These are phyloP conservation scores for Hericium coralloides DNA, from an alignment of 768 basidiomycete genomes.

Conservation along the genomic window DNA sequence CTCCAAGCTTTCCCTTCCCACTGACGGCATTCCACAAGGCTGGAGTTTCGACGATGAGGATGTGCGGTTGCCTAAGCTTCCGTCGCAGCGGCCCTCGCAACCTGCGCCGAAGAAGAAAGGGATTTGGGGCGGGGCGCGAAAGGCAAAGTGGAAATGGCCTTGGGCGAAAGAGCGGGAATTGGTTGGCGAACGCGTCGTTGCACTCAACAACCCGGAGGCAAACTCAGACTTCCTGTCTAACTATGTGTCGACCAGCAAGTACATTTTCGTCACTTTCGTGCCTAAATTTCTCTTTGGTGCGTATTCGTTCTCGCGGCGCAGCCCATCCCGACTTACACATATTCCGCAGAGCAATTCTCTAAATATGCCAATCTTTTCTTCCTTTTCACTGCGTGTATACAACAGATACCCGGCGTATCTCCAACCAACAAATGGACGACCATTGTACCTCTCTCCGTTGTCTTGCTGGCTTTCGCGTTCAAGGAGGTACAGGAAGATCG, in stretches of 20 bases:
- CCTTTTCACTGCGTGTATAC: constrained; percentile 93
- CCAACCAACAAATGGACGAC: constrained; percentile 95
- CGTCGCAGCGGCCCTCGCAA: neutral
- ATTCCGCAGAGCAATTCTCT: constrained; percentile 82
- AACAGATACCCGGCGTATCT: constrained; percentile 96
- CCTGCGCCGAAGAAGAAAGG: neutral
- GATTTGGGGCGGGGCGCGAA: constrained; percentile 15
- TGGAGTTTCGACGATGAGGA: constrained; percentile 74
- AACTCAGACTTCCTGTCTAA: constrained; percentile 70
- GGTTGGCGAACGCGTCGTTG: constrained; percentile 69
- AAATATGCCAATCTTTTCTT: constrained; percentile 99
- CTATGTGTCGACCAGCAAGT: constrained; percentile 91
- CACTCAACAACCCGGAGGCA: constrained; percentile 66
- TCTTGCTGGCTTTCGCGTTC: constrained; percentile 87
- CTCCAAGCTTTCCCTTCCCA: constrained; percentile 37
- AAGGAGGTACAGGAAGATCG: constrained; percentile 95
- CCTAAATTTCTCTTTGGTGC: constrained; percentile 93
- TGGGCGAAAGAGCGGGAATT: constrained; percentile 65
- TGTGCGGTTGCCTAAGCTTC: constrained; percentile 24
- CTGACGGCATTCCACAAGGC: constrained; percentile 45
- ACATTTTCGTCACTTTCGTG: constrained; percentile 77
- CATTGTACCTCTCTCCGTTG: constrained; percentile 81
- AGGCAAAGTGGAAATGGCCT: constrained; percentile 68
- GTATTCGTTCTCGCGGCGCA: neutral
- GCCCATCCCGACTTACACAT: neutral